Conservation (phyloP, 306 rosid species). For the Lablab purpureus region DNA sequence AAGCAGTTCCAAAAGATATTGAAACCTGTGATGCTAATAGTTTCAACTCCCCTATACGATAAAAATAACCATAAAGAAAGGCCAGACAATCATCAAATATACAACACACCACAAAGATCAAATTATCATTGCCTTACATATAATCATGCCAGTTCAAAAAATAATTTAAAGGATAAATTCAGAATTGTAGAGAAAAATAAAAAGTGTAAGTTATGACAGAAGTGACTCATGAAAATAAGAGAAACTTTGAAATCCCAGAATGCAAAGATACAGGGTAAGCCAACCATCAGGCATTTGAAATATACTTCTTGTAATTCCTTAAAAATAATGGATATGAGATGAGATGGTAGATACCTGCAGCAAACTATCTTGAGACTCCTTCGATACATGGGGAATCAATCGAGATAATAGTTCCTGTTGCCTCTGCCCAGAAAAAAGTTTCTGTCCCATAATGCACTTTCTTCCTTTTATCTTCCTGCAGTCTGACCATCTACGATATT, state of each 20-base stretch:
- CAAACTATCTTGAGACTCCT: slow-evolving; percentile 57
- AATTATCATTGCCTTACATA: neutral
- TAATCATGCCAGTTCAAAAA: neutral
- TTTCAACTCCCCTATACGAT: neutral
- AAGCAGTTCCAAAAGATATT: slow-evolving; percentile 26
- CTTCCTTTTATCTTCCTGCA: slow-evolving; percentile 61
- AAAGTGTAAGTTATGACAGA: neutral
- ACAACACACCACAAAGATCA: neutral
- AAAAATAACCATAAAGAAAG: neutral
- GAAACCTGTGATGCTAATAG: neutral
- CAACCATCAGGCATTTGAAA: slow-evolving; percentile 33
- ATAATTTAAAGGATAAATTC: neutral
- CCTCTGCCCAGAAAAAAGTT: slow-evolving; percentile 74
- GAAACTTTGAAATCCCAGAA: slow-evolving; percentile 18
- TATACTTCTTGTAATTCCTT: slow-evolving; percentile 20
- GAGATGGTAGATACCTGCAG: slow-evolving; percentile 59
- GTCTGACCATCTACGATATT: slow-evolving; percentile 69
- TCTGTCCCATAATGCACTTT: slow-evolving; percentile 67
- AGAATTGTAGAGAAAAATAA: neutral
- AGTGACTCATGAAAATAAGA: slow-evolving; percentile 15
- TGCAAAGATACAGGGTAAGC: slow-evolving; percentile 19
- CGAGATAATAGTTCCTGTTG: slow-evolving; percentile 75
- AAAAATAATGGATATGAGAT: slow-evolving; percentile 3
- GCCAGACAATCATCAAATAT: neutral
- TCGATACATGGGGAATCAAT: slow-evolving; percentile 58